Evolutionary conservation across 495 filamentous ascomycete species (phyloP).

Genomic region (Aspergillus bertholletiae): DNA sequence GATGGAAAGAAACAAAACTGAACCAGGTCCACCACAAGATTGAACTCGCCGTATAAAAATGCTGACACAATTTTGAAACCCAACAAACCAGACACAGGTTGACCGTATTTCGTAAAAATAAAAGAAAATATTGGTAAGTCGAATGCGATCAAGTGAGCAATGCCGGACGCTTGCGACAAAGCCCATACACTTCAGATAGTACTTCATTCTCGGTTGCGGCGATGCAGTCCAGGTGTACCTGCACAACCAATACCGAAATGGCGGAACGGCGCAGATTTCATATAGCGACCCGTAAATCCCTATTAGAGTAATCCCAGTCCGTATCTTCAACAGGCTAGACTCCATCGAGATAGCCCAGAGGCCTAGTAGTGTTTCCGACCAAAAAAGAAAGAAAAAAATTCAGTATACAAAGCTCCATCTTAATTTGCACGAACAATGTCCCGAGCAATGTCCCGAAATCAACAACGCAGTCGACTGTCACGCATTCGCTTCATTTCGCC

Average conservation of each 20-base stretch:
- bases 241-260: neutral
- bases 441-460: neutral
- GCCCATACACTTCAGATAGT: neutral
- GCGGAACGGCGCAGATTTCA: neutral
- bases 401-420: constrained; percentile 1
- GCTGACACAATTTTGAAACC: constrained; percentile 27
- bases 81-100: constrained; percentile 19
- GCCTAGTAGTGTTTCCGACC: neutral
- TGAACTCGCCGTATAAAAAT: constrained; percentile 34
- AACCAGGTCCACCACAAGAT: constrained; percentile 28
- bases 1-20: constrained; percentile 26
- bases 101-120: constrained; percentile 16
- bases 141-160: constrained; percentile 12
- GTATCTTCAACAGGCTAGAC: neutral
- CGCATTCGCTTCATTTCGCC: constrained; percentile 7
- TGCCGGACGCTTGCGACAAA: neutral
- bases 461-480: constrained; percentile 3
- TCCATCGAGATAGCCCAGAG: neutral
- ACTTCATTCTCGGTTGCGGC: neutral
- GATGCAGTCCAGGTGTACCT: neutral
- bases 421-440: constrained; percentile 1
- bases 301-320: neutral
- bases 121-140: constrained; percentile 9
- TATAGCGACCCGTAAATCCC: neutral
- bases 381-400: constrained; percentile 1